Percentiles rank a stretch among this genome's conserved stretches.
Evolutionary conservation across 2,329 filamentous ascomycete genomes (phyloP).

Genomic region (Rugonectria rugulosa): DNA sequence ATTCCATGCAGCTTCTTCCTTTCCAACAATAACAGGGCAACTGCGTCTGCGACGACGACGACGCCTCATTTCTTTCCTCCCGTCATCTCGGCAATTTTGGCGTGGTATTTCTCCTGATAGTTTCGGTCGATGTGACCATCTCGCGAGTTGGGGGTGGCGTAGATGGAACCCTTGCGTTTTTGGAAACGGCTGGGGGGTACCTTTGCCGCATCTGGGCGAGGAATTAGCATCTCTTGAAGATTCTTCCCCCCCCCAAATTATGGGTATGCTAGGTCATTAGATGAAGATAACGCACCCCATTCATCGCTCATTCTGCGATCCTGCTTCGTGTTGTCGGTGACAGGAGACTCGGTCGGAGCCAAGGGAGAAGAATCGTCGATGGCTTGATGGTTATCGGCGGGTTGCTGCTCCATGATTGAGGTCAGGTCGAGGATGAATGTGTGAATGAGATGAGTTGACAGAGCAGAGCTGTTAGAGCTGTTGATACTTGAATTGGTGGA

Average conservation of each 20-base stretch:
- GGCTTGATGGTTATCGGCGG: conserved; percentile 34
- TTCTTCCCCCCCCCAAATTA: too few species aligned
- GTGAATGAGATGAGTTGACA: background rate
- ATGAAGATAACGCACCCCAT: conserved; percentile 52
- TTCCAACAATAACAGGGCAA: background rate
- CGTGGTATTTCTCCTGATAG: conserved; percentile 66
- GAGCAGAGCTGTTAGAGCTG: background rate
- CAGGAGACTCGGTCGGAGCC: conserved; percentile 42
- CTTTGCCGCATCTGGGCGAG: conserved; percentile 70
- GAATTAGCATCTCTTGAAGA: too few species aligned
- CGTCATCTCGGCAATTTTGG: conserved; percentile 63
- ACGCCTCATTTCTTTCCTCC: conserved; percentile 46
- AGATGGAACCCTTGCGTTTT: conserved; percentile 74
- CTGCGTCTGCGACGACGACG: background rate
- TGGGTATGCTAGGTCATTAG: background rate
- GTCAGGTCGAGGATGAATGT: background rate
- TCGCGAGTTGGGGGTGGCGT: conserved; percentile 69
- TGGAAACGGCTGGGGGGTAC: conserved; percentile 73
- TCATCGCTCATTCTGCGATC: conserved; percentile 53
- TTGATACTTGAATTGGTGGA: too few species aligned
- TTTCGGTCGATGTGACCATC: conserved; percentile 70
- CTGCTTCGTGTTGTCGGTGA: conserved; percentile 36
- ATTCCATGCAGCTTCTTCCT: conserved; percentile 3
- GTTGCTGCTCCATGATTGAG: conserved; percentile 33
- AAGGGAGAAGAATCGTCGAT: conserved; percentile 31